Evolutionary conservation across 306 rosid genomes (phyloP).

Genomic region (Macrotyloma uniflorum): DNA sequence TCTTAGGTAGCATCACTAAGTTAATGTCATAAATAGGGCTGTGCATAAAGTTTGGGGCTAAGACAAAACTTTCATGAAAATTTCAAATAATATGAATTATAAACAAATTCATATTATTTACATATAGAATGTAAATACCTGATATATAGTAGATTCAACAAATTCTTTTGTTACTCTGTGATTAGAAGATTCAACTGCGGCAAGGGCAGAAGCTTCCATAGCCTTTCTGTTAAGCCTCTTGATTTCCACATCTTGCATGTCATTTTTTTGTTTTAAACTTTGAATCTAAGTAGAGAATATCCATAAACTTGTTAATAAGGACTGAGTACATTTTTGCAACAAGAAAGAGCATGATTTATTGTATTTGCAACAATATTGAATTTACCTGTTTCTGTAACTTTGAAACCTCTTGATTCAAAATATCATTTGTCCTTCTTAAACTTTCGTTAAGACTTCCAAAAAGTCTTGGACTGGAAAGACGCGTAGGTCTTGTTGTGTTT

Average conservation of each 20-base stretch:
- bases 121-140: no score
- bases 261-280: conserved; percentile 58
- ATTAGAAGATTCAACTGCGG: conserved; percentile 61
- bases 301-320: neutral
- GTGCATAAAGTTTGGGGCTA: no score
- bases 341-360: neutral
- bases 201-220: conserved; percentile 49
- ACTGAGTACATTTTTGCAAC: neutral
- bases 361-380: neutral
- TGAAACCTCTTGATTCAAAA: conserved; percentile 56
- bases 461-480: conserved; percentile 46
- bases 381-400: conserved; percentile 70
- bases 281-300: conserved; percentile 55
- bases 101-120: no score
- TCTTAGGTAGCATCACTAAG: neutral
- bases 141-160: conserved; percentile 55
- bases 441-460: conserved; percentile 63
- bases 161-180: conserved; percentile 53
- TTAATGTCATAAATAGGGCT: neutral
- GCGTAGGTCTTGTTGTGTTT: conserved; percentile 63
- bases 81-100: no score
- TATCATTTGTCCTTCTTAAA: conserved; percentile 61
- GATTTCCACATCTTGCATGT: conserved; percentile 61
- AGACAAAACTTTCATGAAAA: no score
- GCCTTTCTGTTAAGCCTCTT: conserved; percentile 53